Conservation (phyloP, 208 protist species). For the Leishmania aethiopica region DNA sequence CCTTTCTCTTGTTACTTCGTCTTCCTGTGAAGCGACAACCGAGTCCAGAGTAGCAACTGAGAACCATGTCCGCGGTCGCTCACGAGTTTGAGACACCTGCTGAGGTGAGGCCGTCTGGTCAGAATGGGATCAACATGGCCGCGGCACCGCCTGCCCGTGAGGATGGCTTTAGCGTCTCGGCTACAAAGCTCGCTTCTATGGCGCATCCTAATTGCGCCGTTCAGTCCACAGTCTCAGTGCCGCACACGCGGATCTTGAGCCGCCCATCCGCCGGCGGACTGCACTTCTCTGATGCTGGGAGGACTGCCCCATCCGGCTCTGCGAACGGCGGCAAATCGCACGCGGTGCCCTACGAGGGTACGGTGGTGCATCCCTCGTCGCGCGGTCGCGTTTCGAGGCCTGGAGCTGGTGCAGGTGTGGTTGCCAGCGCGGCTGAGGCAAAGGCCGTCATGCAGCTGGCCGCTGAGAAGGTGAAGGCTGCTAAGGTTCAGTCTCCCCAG, state of each 20-base stretch:
- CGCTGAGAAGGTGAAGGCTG: not conserved
- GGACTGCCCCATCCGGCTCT: not conserved
- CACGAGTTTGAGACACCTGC: not conserved
- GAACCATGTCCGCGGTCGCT: not conserved
- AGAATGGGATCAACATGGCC: not conserved
- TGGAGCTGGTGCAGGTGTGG: not conserved
- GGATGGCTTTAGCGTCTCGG: not conserved
- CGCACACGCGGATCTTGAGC: not conserved
- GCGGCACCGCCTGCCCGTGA: not conserved
- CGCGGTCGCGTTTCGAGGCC: not conserved
- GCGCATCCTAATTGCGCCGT: not conserved
- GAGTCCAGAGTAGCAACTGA: no score
- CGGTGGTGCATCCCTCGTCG: not conserved
- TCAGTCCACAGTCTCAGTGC: not conserved
- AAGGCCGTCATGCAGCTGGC: not conserved
- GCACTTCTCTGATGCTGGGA: not conserved
- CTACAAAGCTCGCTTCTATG: not conserved
- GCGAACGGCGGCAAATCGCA: slow-evolving; percentile 1
- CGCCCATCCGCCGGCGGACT: not conserved
- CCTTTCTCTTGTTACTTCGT: not conserved
- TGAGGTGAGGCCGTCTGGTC: not conserved
- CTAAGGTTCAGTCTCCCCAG: not conserved
- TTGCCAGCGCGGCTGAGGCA: not conserved
- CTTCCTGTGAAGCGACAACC: not conserved
- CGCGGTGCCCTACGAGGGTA: slow-evolving; percentile 24